These are phyloP conservation scores for Pleurotus citrinopileatus DNA, from an alignment of 768 basidiomycete species.

Conservation along the genomic window DNA sequence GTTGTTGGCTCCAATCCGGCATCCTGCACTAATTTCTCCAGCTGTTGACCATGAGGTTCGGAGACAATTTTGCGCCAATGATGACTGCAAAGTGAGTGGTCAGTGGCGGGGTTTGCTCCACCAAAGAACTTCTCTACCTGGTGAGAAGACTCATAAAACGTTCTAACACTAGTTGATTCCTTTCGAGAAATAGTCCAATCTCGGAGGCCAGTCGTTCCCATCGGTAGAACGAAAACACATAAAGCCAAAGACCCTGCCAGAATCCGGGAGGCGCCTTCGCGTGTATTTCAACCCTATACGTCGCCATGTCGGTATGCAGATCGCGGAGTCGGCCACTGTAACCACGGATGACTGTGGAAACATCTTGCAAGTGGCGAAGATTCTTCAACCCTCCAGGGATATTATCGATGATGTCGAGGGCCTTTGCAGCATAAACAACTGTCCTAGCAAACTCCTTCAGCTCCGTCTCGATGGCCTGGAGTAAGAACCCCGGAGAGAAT, in stretches of 20 bases:
- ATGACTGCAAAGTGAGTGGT: not conserved
- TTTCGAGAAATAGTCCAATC: not conserved
- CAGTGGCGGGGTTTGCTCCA: no score
- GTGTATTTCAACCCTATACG: not conserved
- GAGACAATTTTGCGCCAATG: not conserved
- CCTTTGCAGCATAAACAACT: not conserved
- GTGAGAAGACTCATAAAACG: not conserved
- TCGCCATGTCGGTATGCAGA: not conserved
- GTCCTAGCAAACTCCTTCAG: not conserved
- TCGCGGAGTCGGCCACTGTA: not conserved
- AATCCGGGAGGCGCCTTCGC: not conserved
- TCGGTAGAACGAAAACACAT: not conserved
- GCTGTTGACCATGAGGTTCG: not conserved
- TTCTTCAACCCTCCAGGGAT: not conserved
- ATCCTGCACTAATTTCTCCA: not conserved
- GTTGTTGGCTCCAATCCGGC: not conserved
- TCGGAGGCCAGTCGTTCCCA: not conserved
- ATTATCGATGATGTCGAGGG: not conserved
- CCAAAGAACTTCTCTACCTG: not conserved
- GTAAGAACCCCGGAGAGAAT: not conserved
- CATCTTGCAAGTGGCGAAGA: not conserved
- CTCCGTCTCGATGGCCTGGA: not conserved
- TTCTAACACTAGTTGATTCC: not conserved
- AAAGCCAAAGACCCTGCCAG: not conserved
- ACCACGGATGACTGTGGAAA: not conserved